A percentile compares a stretch with the other conserved stretches of the same genome.
These are phyloP conservation scores for Fomitopsis pinicola DNA, from an alignment of 1,284 basidiomycete genomes.

Conservation along the genomic window DNA sequence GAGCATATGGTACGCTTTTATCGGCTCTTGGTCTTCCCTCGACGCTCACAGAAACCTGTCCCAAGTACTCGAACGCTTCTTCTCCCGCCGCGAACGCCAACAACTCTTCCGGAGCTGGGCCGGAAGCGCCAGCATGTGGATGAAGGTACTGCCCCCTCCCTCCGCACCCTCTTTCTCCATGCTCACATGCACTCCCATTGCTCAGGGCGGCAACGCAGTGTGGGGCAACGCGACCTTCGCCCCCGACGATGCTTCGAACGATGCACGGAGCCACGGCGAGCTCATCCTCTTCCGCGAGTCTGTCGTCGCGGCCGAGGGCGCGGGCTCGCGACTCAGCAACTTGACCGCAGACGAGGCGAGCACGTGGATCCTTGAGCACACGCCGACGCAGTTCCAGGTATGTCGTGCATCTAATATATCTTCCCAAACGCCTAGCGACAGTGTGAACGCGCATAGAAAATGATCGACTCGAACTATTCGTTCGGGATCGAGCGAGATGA, in stretches of 20 bases:
- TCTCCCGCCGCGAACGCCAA: conserved; percentile 87
- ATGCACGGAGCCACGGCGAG: conserved; percentile 72
- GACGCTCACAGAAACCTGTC: background rate
- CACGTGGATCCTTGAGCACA: conserved; percentile 82
- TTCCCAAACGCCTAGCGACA: too few relatives aligned
- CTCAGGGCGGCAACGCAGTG: conserved; percentile 80
- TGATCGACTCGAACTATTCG: conserved; percentile 91
- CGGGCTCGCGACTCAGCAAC: conserved; percentile 41
- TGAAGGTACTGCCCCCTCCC: conserved; percentile 54
- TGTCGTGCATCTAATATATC: conserved; percentile 4
- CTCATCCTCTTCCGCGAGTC: conserved; percentile 74
- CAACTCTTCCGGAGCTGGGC: conserved; percentile 95
- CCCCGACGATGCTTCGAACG: conserved; percentile 71
- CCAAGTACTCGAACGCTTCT: conserved; percentile 79
- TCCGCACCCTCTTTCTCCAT: background rate
- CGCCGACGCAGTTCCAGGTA: conserved; percentile 81
- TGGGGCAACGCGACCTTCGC: conserved; percentile 81
- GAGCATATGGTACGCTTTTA: conserved; percentile 60
- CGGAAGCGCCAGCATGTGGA: conserved; percentile 91
- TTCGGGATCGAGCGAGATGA: conserved; percentile 86
- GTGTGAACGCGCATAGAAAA: conserved; percentile 51
- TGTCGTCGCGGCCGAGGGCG: conserved; percentile 24
- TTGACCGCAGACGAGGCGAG: conserved; percentile 80
- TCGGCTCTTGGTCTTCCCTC: too few relatives aligned
- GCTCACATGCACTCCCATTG: background rate